Conservation (phyloP, 495 filamentous ascomycete species). For the Daldinia loculata region DNA sequence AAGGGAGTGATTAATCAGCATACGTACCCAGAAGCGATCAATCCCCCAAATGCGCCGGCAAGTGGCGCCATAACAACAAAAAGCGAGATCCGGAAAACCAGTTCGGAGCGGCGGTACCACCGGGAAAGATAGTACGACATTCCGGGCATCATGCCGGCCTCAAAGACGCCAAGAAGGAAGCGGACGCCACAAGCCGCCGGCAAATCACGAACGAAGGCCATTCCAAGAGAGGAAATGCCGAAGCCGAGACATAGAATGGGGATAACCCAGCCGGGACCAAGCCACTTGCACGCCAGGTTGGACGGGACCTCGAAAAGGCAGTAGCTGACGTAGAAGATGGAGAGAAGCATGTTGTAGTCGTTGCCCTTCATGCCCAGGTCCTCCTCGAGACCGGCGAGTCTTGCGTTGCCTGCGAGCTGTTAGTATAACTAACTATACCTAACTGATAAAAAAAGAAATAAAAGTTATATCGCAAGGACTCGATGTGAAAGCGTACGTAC, state of each 20-base stretch:
- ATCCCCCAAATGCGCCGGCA: conserved; percentile 74
- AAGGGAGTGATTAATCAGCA: neutral
- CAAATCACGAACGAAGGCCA: conserved; percentile 52
- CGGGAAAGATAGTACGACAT: conserved; percentile 76
- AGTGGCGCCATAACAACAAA: conserved; percentile 79
- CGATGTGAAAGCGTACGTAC: conserved; percentile 43
- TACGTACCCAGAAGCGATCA: conserved; percentile 66
- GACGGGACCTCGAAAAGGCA: conserved; percentile 72
- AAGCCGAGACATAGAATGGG: conserved; percentile 61
- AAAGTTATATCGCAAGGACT: neutral
- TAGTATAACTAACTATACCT: neutral
- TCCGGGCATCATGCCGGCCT: conserved; percentile 76
- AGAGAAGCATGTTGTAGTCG: conserved; percentile 74
- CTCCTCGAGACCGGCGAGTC: conserved; percentile 66
- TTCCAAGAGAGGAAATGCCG: conserved; percentile 52
- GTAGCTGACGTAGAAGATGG: conserved; percentile 75
- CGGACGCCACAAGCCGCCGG: conserved; percentile 55
- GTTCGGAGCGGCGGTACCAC: conserved; percentile 74
- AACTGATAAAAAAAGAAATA: too few species aligned
- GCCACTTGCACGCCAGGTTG: conserved; percentile 69
- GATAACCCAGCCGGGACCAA: conserved; percentile 73
- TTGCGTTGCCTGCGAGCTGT: conserved; percentile 53
- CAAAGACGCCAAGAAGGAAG: conserved; percentile 69
- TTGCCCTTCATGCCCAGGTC: conserved; percentile 69
- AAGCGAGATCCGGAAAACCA: conserved; percentile 73